Evolutionary conservation across 2,329 filamentous ascomycete genomes (phyloP).

Genomic region (Cucurbitaria berberidis): DNA sequence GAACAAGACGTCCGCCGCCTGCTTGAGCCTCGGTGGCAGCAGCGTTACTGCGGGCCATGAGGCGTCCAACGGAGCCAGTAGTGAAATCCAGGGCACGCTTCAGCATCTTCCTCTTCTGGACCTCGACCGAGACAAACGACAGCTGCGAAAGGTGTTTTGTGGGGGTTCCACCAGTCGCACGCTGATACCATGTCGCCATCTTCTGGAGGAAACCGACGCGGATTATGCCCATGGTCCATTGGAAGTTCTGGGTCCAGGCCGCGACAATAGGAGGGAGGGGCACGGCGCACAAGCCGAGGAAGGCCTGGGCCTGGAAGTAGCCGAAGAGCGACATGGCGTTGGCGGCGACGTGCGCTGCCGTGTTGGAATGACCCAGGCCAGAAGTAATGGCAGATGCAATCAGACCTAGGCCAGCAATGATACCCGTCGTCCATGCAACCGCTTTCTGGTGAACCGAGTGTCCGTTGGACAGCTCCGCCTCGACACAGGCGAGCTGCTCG

Average conservation of each 20-base stretch:
- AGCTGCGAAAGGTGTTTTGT: conserved; percentile 78
- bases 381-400: conserved; percentile 87
- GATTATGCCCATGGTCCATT: conserved; percentile 98
- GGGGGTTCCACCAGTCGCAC: conserved; percentile 85
- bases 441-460: conserved; percentile 89
- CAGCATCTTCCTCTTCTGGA: conserved; percentile 74
- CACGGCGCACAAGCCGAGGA: conserved; percentile 84
- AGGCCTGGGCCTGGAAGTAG: conserved; percentile 93
- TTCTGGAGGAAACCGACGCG: conserved; percentile 83
- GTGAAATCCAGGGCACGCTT: conserved; percentile 38
- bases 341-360: conserved; percentile 90
- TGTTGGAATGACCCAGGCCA: conserved; percentile 89
- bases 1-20: conserved; percentile 52
- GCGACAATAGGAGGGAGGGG: conserved; percentile 84
- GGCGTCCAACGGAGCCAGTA: conserved; percentile 35
- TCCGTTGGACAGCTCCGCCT: conserved; percentile 86
- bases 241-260: conserved; percentile 96
- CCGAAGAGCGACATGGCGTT: conserved; percentile 93
- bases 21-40: conserved; percentile 44
- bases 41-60: conserved; percentile 56
- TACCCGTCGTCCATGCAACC: conserved; percentile 87
- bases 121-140: conserved; percentile 78
- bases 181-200: conserved; percentile 95
- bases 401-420: conserved; percentile 84
- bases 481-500: conserved; percentile 79